Conservation (phyloP, 108 stramenopile genomes). For the Bacterosira constricta region DNA sequence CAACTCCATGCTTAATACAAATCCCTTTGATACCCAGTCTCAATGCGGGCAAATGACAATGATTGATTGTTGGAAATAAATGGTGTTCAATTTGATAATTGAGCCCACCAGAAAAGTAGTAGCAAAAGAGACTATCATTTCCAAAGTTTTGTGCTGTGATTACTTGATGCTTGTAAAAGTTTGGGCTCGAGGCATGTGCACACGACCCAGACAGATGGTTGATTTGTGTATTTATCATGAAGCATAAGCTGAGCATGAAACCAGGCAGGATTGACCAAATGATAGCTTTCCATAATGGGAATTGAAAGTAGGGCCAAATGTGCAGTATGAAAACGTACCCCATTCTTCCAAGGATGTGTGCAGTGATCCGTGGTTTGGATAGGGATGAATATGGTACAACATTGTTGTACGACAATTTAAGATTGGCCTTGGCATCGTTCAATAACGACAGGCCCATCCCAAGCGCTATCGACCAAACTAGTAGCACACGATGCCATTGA, state of each 20-base stretch:
- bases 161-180: constrained; percentile 61
- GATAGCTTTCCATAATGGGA: constrained; percentile 53
- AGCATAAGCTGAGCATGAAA: constrained; percentile 44
- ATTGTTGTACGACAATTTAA: constrained; percentile 60
- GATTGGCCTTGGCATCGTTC: constrained; percentile 50
- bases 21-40: constrained; percentile 40
- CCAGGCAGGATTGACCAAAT: constrained; percentile 52
- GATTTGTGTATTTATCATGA: constrained; percentile 64
- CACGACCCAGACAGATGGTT: constrained; percentile 51
- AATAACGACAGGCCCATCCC: constrained; percentile 49
- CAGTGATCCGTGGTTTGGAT: constrained; percentile 22
- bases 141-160: constrained; percentile 66
- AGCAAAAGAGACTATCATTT: constrained; percentile 35
- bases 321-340: constrained; percentile 36
- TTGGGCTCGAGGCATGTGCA: constrained; percentile 43
- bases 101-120: constrained; percentile 53
- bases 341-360: constrained; percentile 44
- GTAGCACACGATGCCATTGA: constrained; percentile 19
- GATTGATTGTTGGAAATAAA: constrained; percentile 59
- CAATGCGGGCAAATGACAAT: constrained; percentile 53
- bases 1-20: constrained; percentile 53
- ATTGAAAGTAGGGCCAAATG: constrained; percentile 51
- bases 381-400: constrained; percentile 47
- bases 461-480: constrained; percentile 56
- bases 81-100: constrained; percentile 66